Evolutionary conservation across 441 rosid genomes (phyloP), one percentile per base, ranked within the genome.

Genomic region (Lepidium campestre): DNA sequence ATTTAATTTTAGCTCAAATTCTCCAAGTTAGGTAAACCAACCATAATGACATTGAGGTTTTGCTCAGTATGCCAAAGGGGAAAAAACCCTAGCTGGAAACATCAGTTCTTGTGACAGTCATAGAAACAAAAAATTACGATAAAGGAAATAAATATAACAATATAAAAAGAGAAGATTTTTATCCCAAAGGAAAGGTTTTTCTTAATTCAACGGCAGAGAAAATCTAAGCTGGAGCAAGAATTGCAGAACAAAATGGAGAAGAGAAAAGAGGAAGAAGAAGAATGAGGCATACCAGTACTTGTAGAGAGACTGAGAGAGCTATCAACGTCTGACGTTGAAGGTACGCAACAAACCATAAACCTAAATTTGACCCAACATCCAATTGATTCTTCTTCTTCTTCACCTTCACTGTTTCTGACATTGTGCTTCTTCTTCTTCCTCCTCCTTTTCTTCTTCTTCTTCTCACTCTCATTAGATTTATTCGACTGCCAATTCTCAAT

Each of bases 281-380:
- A 60, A 31, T 13, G 27, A 39, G 22, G 8, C 45, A 82, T 87
- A 93, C 99, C 96, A 63, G 53, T 85, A 74, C 73, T 82, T 13
- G 88, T 70, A 66, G 88, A 79, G 72, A 84, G 86, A 70, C 89
- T 82, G 58, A 79, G 77, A 77, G 99, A 89, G 76, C 77, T 89
- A 78, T 91, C 99, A 61, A 91, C 95, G 76, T 93, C 90, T 83
- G 99, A 79, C 80, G 91, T 87, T 59, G 99, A 85, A 85, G 95
- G 79, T 76, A 85, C 83, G 83, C 96, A 87, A 84, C 91, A 81
- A 39, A 88, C 80, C 41, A 87, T 79, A 71, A 87, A 82, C 83
- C 90, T 77, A 57, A 84, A 80, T 82, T 79, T 89, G 73, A 81
- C 53, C 99, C 99, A 93, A 61, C 95, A 93, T 22, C 99, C 90